Conservation (phyloP, 495 filamentous ascomycete species). For the Podospora appendiculata region DNA sequence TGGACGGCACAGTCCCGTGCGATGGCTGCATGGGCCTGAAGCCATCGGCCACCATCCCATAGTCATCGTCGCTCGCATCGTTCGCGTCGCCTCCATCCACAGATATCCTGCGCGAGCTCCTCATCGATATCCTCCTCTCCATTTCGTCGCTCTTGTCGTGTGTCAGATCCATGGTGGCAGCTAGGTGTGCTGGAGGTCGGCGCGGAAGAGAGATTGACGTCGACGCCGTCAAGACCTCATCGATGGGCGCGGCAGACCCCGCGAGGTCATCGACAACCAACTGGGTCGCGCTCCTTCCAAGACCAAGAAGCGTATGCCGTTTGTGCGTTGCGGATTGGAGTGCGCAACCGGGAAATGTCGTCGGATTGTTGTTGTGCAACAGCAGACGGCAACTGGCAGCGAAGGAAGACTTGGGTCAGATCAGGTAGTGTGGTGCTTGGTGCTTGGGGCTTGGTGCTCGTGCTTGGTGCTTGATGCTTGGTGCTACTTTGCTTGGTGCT, state of each 20-base stretch:
- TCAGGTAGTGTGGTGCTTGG: too few species aligned
- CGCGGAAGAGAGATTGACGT: neutral
- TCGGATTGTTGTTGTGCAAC: too few species aligned
- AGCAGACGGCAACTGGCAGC: too few species aligned
- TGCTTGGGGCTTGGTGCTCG: too few species aligned
- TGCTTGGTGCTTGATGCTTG: too few species aligned
- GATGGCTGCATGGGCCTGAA: slow-evolving; percentile 15
- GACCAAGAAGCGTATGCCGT: too few species aligned
- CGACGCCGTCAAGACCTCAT: slow-evolving; percentile 23
- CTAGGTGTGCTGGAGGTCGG: slow-evolving; percentile 1
- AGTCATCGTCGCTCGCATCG: slow-evolving; percentile 14
- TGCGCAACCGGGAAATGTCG: too few species aligned
- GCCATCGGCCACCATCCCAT: slow-evolving; percentile 23
- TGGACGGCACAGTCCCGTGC: neutral
- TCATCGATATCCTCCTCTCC: slow-evolving; percentile 27
- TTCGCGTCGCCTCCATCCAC: slow-evolving; percentile 9
- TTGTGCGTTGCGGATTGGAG: too few species aligned
- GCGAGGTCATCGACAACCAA: slow-evolving; percentile 15
- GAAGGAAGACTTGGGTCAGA: too few species aligned
- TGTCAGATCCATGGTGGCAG: slow-evolving; percentile 25
- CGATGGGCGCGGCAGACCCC: slow-evolving; percentile 12
- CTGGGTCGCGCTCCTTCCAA: too few species aligned
- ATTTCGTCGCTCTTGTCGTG: slow-evolving; percentile 25
- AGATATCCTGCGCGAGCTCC: slow-evolving; percentile 24
- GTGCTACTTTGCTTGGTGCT: too few species aligned